Percentiles rank a stretch among this genome's conserved stretches.
These are phyloP conservation scores for Helianthus annuus DNA, from an alignment of 129 eudicot genomes.

Conservation along the genomic window HanXRQr2.0-SUNRISE NC_035439.2:146254529-146255028, in stretches of 20 bases:
- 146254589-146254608: slow-evolving; percentile 51
- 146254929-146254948: no score
- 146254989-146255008: no score
- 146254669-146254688: slow-evolving; percentile 74
- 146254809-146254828: slow-evolving; percentile 30
- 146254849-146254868: slow-evolving; percentile 3
- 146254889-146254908: no score
- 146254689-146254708: slow-evolving; percentile 51
- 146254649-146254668: slow-evolving; percentile 65
- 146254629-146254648: slow-evolving; percentile 63
- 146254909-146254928: neutral
- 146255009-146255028: no score
- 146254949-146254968: no score
- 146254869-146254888: neutral
- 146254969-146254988: no score
- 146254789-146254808: slow-evolving; percentile 17
- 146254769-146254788: neutral
- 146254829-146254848: slow-evolving; percentile 10
- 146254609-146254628: slow-evolving; percentile 40
- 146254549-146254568: slow-evolving; percentile 50
- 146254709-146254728: slow-evolving; percentile 35
- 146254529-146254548: slow-evolving; percentile 61
- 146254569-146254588: slow-evolving; percentile 51
- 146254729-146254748: slow-evolving; percentile 41
- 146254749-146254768: neutral